A percentile compares a stretch with the other conserved stretches of the same genome.
These are phyloP conservation scores for Solanum lignicaule DNA, from an alignment of 257 asterid genomes.

Conservation along the genomic window DNA sequence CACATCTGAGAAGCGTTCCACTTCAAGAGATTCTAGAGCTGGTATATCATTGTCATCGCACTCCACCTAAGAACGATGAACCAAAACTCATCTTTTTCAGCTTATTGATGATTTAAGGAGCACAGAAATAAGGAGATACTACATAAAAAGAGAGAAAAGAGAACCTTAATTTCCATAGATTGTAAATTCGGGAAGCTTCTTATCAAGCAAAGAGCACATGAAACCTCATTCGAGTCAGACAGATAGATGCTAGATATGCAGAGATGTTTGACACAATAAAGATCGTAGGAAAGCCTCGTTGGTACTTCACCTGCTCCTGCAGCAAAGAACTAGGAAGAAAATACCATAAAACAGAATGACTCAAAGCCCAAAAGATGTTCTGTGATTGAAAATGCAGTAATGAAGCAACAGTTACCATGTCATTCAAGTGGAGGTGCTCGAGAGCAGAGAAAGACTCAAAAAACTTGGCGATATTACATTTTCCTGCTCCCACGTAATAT, in stretches of 20 bases:
- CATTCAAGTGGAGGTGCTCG: not conserved
- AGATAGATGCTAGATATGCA: not conserved
- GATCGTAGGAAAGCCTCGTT: not conserved
- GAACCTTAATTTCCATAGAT: not conserved
- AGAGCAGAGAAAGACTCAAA: not conserved
- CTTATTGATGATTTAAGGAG: not conserved
- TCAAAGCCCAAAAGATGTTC: not conserved
- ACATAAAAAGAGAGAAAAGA: not conserved
- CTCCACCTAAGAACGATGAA: not conserved
- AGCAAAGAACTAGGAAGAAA: not conserved
- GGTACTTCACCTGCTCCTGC: not conserved
- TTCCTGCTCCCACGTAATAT: not conserved
- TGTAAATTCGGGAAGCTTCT: not conserved
- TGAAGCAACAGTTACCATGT: not conserved
- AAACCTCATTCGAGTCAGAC: not conserved
- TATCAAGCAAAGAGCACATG: not conserved
- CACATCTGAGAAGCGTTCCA: not conserved
- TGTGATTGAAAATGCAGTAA: not conserved
- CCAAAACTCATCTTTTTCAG: not conserved
- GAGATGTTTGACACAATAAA: not conserved
- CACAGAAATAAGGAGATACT: not conserved
- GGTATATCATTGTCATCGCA: not conserved
- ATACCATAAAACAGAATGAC: not conserved
- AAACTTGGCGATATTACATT: not conserved
- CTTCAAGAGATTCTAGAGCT: not conserved